phyloP scores from a whole-genome alignment of 2,329 filamentous ascomycete genomes.

The Cryphonectria radicalis region DNA sequence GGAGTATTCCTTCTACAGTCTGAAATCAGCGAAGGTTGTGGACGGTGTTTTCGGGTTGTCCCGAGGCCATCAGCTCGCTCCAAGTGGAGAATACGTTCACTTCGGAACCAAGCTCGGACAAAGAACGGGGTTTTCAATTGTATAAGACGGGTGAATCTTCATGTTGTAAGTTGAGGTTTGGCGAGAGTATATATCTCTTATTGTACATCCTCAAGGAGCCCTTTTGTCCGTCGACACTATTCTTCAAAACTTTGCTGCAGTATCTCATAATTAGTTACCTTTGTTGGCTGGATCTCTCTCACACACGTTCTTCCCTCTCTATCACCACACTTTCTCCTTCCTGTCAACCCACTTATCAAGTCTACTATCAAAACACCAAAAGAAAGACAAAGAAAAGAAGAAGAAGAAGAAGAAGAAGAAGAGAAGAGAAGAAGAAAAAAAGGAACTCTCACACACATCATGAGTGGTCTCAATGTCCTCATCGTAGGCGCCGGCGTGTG shows the following conservation, averaged over 20 bases:
- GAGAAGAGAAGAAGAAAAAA: background rate
- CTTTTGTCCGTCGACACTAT: background rate
- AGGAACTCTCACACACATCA: conserved; percentile 12
- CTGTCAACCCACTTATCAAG: background rate
- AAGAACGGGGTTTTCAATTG: background rate
- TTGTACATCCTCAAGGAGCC: background rate
- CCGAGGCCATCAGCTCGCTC: background rate
- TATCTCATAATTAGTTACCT: background rate
- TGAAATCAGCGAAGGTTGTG: background rate
- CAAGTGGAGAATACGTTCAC: background rate
- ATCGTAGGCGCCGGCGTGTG: conserved; percentile 34
- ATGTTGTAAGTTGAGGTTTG: background rate
- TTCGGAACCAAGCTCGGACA: background rate
- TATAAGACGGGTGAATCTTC: background rate
- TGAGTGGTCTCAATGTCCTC: conserved; percentile 31
- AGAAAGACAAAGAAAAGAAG: background rate
- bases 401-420: too few species aligned
- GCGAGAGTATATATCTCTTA: background rate
- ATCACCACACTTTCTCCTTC: background rate
- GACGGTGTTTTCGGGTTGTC: background rate
- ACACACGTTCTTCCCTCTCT: background rate
- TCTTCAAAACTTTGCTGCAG: background rate
- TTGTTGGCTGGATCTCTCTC: background rate
- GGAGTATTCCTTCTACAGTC: background rate
- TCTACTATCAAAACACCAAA: background rate